Evolutionary conservation across 208 protist genomes (phyloP).

Genomic region (Polymyxa betae): DNA sequence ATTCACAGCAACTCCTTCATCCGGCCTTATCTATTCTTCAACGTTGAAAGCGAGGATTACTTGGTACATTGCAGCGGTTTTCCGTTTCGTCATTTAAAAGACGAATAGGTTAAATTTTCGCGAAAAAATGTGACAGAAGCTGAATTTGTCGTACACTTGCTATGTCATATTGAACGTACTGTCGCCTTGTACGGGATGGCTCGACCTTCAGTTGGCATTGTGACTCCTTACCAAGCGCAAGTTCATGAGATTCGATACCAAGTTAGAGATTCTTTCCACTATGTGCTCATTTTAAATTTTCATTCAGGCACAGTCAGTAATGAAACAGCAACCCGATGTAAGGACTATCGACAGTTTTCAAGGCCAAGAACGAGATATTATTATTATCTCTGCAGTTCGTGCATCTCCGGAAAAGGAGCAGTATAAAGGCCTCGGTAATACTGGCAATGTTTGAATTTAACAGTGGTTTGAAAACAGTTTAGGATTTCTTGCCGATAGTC

Average conservation of each 20-base stretch:
- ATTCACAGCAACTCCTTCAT: background rate
- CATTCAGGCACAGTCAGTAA: background rate
- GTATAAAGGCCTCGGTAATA: background rate
- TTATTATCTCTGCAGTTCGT: conserved; percentile 20
- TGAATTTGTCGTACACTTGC: background rate
- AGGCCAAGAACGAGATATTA: conserved; percentile 36
- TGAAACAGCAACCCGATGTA: background rate
- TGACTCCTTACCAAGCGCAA: conserved; percentile 60
- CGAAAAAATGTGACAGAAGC: background rate
- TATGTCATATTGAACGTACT: background rate
- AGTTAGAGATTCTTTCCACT: background rate
- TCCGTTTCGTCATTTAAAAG: background rate
- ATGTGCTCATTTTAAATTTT: background rate
- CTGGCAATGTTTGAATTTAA: background rate
- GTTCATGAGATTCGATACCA: background rate
- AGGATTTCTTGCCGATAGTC: conserved; percentile 12
- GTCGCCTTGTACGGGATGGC: background rate
- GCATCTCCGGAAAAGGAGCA: background rate
- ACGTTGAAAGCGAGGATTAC: background rate
- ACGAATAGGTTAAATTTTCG: background rate
- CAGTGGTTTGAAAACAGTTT: background rate
- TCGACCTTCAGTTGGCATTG: conserved; percentile 31
- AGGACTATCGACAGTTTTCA: conserved; percentile 44
- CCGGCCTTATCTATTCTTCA: background rate
- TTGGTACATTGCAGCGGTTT: background rate